phyloP scores from a whole-genome alignment of 1,284 basidiomycete species.

The Puccinia hordei region DNA sequence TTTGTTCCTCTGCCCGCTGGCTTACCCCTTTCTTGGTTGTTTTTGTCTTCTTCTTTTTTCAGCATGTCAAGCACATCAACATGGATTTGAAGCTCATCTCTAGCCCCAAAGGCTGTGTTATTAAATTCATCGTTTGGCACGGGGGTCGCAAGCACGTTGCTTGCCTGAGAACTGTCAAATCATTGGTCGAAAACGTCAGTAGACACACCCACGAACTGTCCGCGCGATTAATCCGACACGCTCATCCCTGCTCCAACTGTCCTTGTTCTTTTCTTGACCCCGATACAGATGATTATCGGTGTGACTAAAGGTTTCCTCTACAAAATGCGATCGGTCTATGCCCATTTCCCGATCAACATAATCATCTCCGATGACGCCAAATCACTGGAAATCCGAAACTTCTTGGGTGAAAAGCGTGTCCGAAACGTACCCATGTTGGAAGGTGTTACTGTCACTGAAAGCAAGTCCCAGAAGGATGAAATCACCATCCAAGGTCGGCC shows the following conservation, averaged over 20 bases:
- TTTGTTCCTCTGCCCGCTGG: background rate
- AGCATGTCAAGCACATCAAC: slow-evolving; percentile 85
- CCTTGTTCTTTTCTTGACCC: background rate
- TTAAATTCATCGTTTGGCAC: slow-evolving; percentile 96
- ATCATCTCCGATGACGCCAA: slow-evolving; percentile 83
- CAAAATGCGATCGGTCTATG: slow-evolving; percentile 87
- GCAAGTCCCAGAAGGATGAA: slow-evolving; percentile 95
- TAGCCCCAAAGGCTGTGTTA: slow-evolving; percentile 66
- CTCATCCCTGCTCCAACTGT: background rate
- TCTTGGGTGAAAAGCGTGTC: slow-evolving; percentile 89
- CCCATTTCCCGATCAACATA: slow-evolving; percentile 99
- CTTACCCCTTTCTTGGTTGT: background rate
- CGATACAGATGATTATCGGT: slow-evolving; percentile 77
- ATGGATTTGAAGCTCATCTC: slow-evolving; percentile 88
- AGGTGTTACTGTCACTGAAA: slow-evolving; percentile 84
- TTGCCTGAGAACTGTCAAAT: slow-evolving; percentile 93
- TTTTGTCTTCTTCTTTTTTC: background rate
- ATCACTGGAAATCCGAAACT: slow-evolving; percentile 94
- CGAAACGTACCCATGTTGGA: slow-evolving; percentile 89
- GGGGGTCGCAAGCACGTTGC: slow-evolving; percentile 98
- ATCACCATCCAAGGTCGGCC: slow-evolving; percentile 75
- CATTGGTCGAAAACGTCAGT: slow-evolving; percentile 77
- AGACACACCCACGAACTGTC: background rate
- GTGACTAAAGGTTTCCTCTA: slow-evolving; percentile 99
- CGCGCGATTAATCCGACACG: background rate